These are phyloP conservation scores for Tetragonia tetragonoides DNA, from an alignment of 148 eudicot species.

Conservation along the genomic window DNA sequence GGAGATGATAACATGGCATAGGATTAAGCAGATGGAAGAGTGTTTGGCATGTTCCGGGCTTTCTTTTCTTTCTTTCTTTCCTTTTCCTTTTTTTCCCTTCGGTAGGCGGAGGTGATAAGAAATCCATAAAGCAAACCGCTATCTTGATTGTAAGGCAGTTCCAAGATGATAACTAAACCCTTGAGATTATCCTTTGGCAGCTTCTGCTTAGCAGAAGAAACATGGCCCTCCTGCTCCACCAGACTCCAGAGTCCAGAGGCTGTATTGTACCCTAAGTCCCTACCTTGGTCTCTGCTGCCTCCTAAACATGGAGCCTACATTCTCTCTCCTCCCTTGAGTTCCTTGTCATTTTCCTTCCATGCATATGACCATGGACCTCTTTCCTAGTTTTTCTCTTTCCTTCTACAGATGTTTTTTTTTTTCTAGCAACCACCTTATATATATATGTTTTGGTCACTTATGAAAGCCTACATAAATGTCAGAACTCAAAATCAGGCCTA, in stretches of 20 bases:
- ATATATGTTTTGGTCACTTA: no score
- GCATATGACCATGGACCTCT: neutral
- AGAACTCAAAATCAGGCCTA: no score
- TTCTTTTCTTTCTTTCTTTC: neutral
- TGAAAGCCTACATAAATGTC: no score
- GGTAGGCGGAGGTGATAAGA: neutral
- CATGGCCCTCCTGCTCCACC: conserved; percentile 5
- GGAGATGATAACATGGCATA: neutral
- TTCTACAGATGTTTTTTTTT: no score
- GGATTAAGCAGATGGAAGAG: neutral
- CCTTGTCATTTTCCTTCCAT: neutral
- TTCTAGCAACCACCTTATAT: no score
- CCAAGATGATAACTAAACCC: neutral
- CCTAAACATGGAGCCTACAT: conserved; percentile 5
- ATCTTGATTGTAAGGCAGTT: no score
- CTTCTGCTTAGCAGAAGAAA: neutral
- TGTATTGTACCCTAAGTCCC: neutral
- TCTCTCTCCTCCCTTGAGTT: conserved; percentile 3
- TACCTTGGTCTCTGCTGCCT: neutral
- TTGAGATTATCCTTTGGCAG: no score
- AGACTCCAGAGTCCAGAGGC: neutral
- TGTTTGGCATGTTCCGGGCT: neutral
- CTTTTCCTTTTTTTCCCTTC: neutral
- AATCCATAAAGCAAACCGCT: neutral
- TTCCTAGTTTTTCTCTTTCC: neutral